Percentiles rank a stretch among this genome's conserved stretches.
Evolutionary conservation across 768 basidiomycete genomes (phyloP).

Genomic region (Rhizopogon vesiculosus): DNA sequence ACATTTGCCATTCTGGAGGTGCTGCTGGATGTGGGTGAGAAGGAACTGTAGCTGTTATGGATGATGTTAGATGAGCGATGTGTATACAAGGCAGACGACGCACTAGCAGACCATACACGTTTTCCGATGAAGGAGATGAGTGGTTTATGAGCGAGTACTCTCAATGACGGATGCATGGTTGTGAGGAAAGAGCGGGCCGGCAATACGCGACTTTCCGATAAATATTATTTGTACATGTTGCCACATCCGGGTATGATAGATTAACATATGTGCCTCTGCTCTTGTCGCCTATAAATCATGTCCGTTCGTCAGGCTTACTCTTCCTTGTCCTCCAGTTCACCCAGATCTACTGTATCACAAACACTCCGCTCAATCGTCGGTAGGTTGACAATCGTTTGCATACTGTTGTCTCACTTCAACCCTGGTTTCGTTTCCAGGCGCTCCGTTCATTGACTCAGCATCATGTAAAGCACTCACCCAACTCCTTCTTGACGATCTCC

Average conservation of each 20-base stretch:
- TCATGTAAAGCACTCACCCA: slow-evolving; percentile 55
- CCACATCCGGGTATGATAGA: no score
- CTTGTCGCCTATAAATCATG: not conserved
- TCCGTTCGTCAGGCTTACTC: slow-evolving; percentile 2
- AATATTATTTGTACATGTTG: slow-evolving; percentile 7
- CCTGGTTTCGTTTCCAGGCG: not conserved
- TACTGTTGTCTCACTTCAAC: not conserved
- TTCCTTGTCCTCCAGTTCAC: slow-evolving; percentile 39
- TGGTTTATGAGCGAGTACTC: slow-evolving; percentile 43
- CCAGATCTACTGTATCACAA: slow-evolving; percentile 38
- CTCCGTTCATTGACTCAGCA: slow-evolving; percentile 37
- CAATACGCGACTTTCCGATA: not conserved
- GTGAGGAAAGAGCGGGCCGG: not conserved
- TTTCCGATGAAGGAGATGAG: slow-evolving; percentile 63
- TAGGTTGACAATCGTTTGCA: slow-evolving; percentile 17
- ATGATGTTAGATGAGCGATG: not conserved
- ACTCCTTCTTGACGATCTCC: slow-evolving; percentile 57
- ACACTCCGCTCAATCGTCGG: slow-evolving; percentile 51
- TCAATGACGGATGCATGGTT: slow-evolving; percentile 30
- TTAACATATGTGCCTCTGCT: not conserved
- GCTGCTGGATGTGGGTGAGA: slow-evolving; percentile 62
- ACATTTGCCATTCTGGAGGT: slow-evolving; percentile 52
- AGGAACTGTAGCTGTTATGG: slow-evolving; percentile 29
- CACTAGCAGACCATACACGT: slow-evolving; percentile 45
- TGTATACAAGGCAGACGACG: slow-evolving; percentile 8